These are phyloP conservation scores for Prinsepia uniflora DNA, from an alignment of 306 rosid genomes.

Conservation along the genomic window DNA sequence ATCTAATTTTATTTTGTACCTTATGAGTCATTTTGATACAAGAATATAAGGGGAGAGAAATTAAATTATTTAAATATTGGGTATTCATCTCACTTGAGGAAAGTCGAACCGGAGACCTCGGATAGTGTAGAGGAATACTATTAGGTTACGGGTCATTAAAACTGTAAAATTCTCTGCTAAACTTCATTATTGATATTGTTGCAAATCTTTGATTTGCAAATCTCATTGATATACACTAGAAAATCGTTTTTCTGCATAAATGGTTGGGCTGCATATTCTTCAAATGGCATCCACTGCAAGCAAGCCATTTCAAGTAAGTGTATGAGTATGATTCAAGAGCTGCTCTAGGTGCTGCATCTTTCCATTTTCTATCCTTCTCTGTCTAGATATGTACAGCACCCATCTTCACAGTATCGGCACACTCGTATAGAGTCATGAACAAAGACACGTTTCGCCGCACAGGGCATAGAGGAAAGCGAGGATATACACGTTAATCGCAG, in stretches of 20 bases:
- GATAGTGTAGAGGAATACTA: too few species aligned
- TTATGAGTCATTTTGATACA: too few species aligned
- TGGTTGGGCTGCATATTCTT: conserved; percentile 61
- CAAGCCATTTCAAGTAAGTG: conserved; percentile 14
- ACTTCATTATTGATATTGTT: too few species aligned
- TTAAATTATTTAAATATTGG: too few species aligned
- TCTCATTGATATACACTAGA: conserved; percentile 33
- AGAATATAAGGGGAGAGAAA: too few species aligned
- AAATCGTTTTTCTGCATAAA: conserved; percentile 42
- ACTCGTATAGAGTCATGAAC: not conserved
- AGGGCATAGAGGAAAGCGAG: not conserved
- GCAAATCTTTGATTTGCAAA: conserved; percentile 54
- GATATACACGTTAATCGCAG: not conserved
- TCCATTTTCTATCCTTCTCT: not conserved
- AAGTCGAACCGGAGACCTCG: too few species aligned
- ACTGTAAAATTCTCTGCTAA: too few species aligned
- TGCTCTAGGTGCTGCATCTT: not conserved
- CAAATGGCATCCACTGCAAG: conserved; percentile 82
- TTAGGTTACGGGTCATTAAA: too few species aligned
- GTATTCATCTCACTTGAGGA: too few species aligned
- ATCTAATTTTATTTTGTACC: too few species aligned
- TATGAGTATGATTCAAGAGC: not conserved
- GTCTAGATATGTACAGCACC: too few species aligned
- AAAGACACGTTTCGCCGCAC: not conserved
- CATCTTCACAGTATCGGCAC: not conserved